Evolutionary conservation across 129 eudicot genomes (phyloP), one percentile per base, ranked within the genome.

Genomic region (Flaveria bidentis): DNA sequence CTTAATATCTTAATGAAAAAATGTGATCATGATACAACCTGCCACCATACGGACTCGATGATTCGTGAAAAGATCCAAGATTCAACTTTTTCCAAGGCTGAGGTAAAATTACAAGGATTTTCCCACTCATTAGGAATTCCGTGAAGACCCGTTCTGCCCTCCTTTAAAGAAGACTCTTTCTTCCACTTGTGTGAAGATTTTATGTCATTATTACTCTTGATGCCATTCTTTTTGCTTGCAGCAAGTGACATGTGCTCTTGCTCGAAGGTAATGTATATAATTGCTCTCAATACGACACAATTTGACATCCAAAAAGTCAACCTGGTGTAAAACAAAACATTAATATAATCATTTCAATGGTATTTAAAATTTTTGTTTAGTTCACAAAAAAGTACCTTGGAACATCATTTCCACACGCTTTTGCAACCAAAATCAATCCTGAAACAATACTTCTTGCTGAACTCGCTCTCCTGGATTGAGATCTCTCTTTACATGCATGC

Each of bases 381-480:
- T 58, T 57, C 67, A 64, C 9, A 74, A 65, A 46, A 30, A 28
- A 36, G 58, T 82, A 94, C 98, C 98, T 95, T 46, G 99, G 97
- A 83, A 95, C 97, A 73, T 95, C 99, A 63, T 89, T 95, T 83
- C 99, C 99, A 50, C 99, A 95, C 69, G 99, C 97, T 86, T 91
- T 95, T 64, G 99, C 91, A 77, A 89, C 97, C 63, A 89, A 77
- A 79, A 89, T 82, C 71, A 95, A 76, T 67, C 99, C 99, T 23
- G 99, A 95, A 11, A 91, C 86, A 66, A 89, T 80, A 80, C 92
- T 85, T 85, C 80, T 85, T 70, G 96, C 93, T 1, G 88, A 86
- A 86, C 80, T 84, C 36, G 90, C 91, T 82, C 83, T 87, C 82
- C 86, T 75, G 73, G 85, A 84, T 76, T 61, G 84, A 2, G 89